Evolutionary conservation across 2,329 filamentous ascomycete genomes (phyloP), one percentile per base, ranked within the genome.

Genomic region (Fusarium sp.): DNA sequence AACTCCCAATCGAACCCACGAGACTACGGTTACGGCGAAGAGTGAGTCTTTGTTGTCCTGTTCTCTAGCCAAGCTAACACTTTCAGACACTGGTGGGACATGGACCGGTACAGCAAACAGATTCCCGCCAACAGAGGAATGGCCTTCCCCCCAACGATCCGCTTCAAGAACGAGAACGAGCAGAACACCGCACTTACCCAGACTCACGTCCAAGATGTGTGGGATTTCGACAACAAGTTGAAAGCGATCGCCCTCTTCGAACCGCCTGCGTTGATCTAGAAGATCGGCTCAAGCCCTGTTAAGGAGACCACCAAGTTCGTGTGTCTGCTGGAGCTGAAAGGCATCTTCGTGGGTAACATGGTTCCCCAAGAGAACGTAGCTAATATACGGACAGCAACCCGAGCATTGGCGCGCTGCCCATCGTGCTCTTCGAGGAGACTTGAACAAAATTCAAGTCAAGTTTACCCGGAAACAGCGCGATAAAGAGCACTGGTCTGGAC

Each of bases 191-290:
- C 58, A 1, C 18, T 70, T 0, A 68, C 52, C 0, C 69, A 68
- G 8, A 47, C 38, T 0, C 66, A 70, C 3, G 52, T 70, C 0
- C 68, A 70, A 15, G 68, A 70, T 4, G 20, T 70, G 0, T 65
- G 61, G 61, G 61, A 62, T 3, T 62, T 49, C 2, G 11, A 66
- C 4, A 2, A 27, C 1, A 29, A 31, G 0, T 27, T 70, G 1
- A n/a, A 47, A 17, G 0, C 35, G 8, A 14, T 57, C 5, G 8
- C n/a, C 3, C 15, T 18, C 4, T 52, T 15, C 2, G 8, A 20
- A 0, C 53, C 42, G 4, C 61, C 60, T 1, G 42, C 25, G 0
- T 1, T 62, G 31, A 66, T 70, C 22, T 70, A 58, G 66, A 70
- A 45, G 52, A 5, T 69, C 4, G 33, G 38, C 9, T 2, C 45